These are phyloP conservation scores for Ajuga reptans DNA, from an alignment of 305 asterid genomes.

Conservation along the genomic window DNA sequence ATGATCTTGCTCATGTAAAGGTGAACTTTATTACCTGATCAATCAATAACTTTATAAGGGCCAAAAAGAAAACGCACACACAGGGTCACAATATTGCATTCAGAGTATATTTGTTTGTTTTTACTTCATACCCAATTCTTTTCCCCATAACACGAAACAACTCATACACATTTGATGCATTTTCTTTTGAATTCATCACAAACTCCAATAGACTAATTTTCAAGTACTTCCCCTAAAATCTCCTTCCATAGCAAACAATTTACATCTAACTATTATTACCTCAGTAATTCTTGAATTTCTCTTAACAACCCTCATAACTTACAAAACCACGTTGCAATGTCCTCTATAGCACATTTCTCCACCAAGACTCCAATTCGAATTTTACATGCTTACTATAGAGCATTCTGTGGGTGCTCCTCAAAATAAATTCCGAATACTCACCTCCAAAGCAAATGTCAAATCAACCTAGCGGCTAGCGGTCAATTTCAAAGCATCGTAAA, in stretches of 20 bases:
- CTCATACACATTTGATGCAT: neutral
- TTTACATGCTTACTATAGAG: neutral
- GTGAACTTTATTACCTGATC: neutral
- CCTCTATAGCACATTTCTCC: neutral
- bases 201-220: neutral
- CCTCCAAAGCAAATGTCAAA: slow-evolving; percentile 2
- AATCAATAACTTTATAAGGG: neutral
- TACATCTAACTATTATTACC: neutral
- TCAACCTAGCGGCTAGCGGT: neutral
- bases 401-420: neutral
- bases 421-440: neutral
- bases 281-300: neutral
- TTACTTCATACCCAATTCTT: neutral
- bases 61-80: neutral
- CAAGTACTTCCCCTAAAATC: neutral
- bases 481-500: neutral
- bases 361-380: neutral
- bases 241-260: neutral
- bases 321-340: neutral
- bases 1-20: neutral
- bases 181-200: neutral
- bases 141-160: neutral
- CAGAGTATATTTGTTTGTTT: neutral
- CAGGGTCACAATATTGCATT: neutral
- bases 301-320: neutral